Conservation (phyloP, 2,329 filamentous ascomycete genomes). For the Fonsecaea monophora region DNA sequence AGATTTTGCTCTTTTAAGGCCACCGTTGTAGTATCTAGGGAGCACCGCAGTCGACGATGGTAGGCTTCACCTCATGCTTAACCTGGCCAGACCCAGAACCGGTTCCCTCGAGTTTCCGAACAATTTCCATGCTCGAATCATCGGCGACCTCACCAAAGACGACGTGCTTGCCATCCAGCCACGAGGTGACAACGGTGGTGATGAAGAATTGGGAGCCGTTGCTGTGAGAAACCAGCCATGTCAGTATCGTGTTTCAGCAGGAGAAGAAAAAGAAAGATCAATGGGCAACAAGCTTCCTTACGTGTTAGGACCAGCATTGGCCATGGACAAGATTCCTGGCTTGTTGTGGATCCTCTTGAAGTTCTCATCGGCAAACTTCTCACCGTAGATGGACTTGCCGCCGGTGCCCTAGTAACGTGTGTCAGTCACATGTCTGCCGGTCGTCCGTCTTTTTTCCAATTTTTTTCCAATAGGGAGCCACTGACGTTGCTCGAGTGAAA, state of each 20-base stretch:
- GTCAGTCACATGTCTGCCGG: constrained; percentile 68
- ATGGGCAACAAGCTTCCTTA: constrained; percentile 48
- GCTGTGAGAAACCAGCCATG: constrained; percentile 46
- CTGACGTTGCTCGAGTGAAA: constrained; percentile 69
- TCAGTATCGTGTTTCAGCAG: constrained; percentile 12
- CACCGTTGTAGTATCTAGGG: constrained; percentile 9
- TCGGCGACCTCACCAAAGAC: constrained; percentile 71
- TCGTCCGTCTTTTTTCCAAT: constrained; percentile 74
- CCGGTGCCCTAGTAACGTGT: constrained; percentile 83
- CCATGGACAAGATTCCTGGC: constrained; percentile 70
- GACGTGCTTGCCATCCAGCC: constrained; percentile 73
- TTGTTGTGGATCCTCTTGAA: constrained; percentile 73
- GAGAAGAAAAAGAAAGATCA: not conserved
- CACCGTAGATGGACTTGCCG: constrained; percentile 72
- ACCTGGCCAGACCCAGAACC: constrained; percentile 61
- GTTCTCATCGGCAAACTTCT: constrained; percentile 73
- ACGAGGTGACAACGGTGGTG: constrained; percentile 70
- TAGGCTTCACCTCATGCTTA: constrained; percentile 62
- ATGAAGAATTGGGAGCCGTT: constrained; percentile 78
- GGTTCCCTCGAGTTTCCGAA: constrained; percentile 66
- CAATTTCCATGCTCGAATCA: constrained; percentile 58
- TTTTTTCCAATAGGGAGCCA: constrained; percentile 78
- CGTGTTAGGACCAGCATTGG: constrained; percentile 81
- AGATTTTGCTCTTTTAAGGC: constrained; percentile 3
- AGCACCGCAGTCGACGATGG: constrained; percentile 59